Evolutionary conservation across 768 basidiomycete genomes (phyloP).

Genomic region (Mycena floridula): DNA sequence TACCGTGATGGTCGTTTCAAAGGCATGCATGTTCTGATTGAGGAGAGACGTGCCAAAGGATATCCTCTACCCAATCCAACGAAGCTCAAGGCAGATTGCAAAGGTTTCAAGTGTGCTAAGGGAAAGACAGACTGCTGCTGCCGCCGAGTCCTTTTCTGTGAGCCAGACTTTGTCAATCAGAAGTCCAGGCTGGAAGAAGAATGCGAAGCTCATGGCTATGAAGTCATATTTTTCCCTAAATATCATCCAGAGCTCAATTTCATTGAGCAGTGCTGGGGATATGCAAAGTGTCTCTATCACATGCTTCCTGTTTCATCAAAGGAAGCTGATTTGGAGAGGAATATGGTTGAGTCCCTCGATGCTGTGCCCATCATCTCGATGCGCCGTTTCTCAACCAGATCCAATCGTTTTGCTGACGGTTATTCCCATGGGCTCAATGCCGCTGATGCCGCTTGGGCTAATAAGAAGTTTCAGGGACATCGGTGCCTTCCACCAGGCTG

Average conservation of each 20-base stretch:
- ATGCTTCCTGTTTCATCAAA: constrained; percentile 15
- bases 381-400: background rate
- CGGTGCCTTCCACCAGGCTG: background rate
- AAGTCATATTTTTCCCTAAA: constrained; percentile 20
- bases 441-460: background rate
- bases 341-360: constrained; percentile 12
- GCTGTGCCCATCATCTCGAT: background rate
- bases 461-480: background rate
- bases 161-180: constrained; percentile 21
- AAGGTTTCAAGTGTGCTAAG: constrained; percentile 23
- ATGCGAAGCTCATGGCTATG: constrained; percentile 13
- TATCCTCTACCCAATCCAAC: constrained; percentile 1
- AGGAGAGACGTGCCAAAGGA: constrained; percentile 13
- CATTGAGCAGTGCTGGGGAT: constrained; percentile 31
- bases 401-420: background rate
- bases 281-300: constrained; percentile 22
- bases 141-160: constrained; percentile 15
- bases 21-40: constrained; percentile 11
- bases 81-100: constrained; percentile 20
- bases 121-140: constrained; percentile 21
- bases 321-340: constrained; percentile 26
- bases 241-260: constrained; percentile 27
- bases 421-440: background rate
- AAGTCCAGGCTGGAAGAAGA: constrained; percentile 16
- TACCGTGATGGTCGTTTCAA: constrained; percentile 19